These are phyloP conservation scores for Alternaria brassicicola DNA, from an alignment of 2,329 filamentous ascomycete genomes.

Conservation along the genomic window DNA sequence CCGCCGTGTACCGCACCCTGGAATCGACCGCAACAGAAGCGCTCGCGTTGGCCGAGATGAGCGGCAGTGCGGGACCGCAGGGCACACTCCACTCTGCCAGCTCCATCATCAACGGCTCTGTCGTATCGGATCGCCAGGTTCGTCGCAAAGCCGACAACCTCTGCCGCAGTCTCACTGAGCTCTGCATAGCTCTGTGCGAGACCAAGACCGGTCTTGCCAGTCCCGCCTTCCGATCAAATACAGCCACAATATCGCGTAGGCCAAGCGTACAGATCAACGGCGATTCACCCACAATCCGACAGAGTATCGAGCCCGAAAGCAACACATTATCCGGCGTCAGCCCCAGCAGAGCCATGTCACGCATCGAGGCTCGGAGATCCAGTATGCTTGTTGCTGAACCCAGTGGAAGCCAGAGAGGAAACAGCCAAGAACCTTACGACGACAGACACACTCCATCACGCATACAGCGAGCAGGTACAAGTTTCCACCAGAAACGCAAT, in stretches of 20 bases:
- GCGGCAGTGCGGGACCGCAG: conserved; percentile 72
- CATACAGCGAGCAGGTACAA: conserved; percentile 47
- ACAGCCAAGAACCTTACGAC: conserved; percentile 36
- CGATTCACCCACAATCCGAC: conserved; percentile 40
- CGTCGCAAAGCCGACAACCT: conserved; percentile 90
- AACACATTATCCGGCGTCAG: conserved; percentile 38
- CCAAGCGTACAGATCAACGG: conserved; percentile 46
- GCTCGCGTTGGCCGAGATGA: conserved; percentile 75
- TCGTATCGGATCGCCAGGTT: conserved; percentile 78
- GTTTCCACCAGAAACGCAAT: conserved; percentile 45
- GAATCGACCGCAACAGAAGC: conserved; percentile 85
- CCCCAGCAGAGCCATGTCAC: conserved; percentile 48
- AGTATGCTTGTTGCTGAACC: conserved; percentile 32
- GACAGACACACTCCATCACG: conserved; percentile 35
- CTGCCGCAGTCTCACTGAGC: conserved; percentile 88
- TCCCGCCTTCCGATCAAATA: conserved; percentile 37
- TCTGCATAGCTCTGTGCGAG: conserved; percentile 77
- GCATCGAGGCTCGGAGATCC: conserved; percentile 54
- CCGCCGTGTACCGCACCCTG: conserved; percentile 77
- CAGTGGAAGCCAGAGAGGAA: conserved; percentile 35
- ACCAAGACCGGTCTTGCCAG: conserved; percentile 38
- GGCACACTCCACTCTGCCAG: conserved; percentile 67
- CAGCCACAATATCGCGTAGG: conserved; percentile 36
- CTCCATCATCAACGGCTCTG: conserved; percentile 65
- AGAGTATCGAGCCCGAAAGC: conserved; percentile 47